Evolutionary conservation across 768 basidiomycete species (phyloP), one percentile per base, ranked within the genome.

Genomic region (Panaeolus papilionaceus): DNA sequence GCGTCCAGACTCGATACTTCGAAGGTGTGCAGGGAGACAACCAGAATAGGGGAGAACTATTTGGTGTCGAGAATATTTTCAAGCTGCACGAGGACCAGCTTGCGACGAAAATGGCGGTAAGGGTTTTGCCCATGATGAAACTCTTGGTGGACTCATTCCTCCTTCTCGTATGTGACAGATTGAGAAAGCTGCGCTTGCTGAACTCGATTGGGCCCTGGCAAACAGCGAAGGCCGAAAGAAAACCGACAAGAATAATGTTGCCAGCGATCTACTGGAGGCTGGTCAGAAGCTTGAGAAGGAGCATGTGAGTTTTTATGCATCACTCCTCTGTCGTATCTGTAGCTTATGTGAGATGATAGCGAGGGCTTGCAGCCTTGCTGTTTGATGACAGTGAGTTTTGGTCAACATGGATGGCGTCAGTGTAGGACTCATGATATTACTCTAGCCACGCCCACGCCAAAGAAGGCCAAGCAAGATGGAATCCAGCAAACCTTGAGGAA

Each of bases 51-150:
- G 95, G 94, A 38, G 94, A 96, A 72, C 84, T 96, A 2, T 96
- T 94, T 71, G 95, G 95, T 3, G 81, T 92, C 61, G 88, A 90
- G 74, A 96, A 96, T 71, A 93, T 96, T 40, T 95, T 96, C 79
- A 87, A 83, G 70, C 81, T 95, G 37, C 88, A 92, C 68, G 92
- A 93, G 72, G 81, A 83, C 67, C 88, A 83, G 16, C 80, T 90
- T 9, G 86, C 91, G 42, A 95, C 92, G 0, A 93, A 94, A 77
- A 84, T 86, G 76, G 85, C 88, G 67, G 93, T 93, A 79, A 67
- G 86, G 75, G 20, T 12, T 63, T 47, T 64, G n/a, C n/a, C n/a
- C n/a, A n/a, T n/a, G n/a, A n/a, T n/a, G n/a, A n/a, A n/a, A n/a
- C n/a, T n/a, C n/a, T n/a, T n/a, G n/a, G n/a, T n/a, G 61, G 10